Evolutionary conservation across 2,329 filamentous ascomycete genomes (phyloP).

Genomic region (Trichoderma brevicompactum): DNA sequence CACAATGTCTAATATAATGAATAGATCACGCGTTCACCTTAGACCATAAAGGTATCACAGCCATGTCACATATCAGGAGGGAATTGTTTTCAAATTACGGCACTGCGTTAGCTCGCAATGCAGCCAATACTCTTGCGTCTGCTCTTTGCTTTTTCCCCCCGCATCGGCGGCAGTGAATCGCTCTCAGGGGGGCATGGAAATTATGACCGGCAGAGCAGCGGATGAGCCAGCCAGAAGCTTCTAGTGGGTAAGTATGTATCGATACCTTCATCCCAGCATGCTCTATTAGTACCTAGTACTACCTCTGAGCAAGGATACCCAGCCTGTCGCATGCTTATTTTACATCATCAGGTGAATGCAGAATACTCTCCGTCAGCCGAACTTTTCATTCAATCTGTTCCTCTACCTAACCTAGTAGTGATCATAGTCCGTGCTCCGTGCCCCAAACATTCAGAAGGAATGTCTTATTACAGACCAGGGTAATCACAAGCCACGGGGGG

Average conservation of each 20-base stretch:
- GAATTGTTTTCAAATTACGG: neutral
- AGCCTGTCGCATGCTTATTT: neutral
- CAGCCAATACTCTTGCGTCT: neutral
- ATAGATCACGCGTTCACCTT: too few species aligned
- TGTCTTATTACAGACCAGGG: neutral
- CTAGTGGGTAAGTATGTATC: neutral
- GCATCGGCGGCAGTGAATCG: too few species aligned
- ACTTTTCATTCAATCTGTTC: neutral
- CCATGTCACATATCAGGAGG: neutral
- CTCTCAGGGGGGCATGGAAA: too few species aligned
- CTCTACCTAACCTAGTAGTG: neutral
- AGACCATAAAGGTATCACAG: too few species aligned
- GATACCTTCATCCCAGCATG: too few species aligned
- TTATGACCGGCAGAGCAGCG: neutral
- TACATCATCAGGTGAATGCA: neutral
- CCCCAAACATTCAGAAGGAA: neutral
- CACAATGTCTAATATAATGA: too few species aligned
- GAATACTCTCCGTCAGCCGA: neutral
- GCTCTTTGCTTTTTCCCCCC: too few species aligned
- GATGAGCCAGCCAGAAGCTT: too few species aligned
- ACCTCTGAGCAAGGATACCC: too few species aligned
- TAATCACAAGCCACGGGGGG: neutral
- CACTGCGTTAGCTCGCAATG: neutral
- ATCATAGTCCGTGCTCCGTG: neutral
- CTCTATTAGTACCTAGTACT: too few species aligned